Percentiles rank a stretch among this genome's conserved stretches.
Evolutionary conservation across 2,329 filamentous ascomycete species (phyloP).

Genomic region (Fragosphaeria purpurea): DNA sequence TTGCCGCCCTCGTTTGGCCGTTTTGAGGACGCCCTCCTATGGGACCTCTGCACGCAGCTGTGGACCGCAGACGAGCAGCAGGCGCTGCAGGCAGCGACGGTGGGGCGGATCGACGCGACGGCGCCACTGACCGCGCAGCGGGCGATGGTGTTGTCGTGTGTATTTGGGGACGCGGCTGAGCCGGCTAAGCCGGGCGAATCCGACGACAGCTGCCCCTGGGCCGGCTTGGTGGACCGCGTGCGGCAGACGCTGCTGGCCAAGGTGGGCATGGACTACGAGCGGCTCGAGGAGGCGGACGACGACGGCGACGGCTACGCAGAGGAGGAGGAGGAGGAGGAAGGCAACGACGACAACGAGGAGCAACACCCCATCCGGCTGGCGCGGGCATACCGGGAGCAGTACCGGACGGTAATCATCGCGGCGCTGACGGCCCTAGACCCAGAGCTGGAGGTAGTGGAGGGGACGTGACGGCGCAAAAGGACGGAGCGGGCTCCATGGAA

Average conservation of each 20-base stretch:
- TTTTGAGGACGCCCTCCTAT: constrained; percentile 42
- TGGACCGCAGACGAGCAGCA: constrained; percentile 19
- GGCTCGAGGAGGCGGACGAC: constrained; percentile 36
- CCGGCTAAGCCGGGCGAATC: constrained; percentile 15
- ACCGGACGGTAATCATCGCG: constrained; percentile 35
- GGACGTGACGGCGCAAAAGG: background rate
- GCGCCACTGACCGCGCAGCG: constrained; percentile 4
- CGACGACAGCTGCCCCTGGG: constrained; percentile 17
- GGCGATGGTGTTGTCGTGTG: constrained; percentile 14
- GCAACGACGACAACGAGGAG: constrained; percentile 19
- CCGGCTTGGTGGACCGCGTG: constrained; percentile 27
- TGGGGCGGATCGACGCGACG: background rate
- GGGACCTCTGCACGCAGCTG: constrained; percentile 35
- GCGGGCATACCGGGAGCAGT: constrained; percentile 38
- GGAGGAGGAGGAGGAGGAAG: constrained; percentile 19
- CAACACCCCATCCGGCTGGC: constrained; percentile 35
- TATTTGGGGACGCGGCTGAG: constrained; percentile 18
- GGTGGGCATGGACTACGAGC: constrained; percentile 27
- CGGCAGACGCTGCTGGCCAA: constrained; percentile 27
- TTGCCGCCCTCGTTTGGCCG: constrained; percentile 8
- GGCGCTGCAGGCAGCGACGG: constrained; percentile 6
- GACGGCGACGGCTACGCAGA: constrained; percentile 34
- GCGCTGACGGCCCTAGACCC: constrained; percentile 16
- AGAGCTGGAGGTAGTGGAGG: background rate
- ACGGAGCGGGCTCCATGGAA: background rate